Evolutionary conservation across 2,329 filamentous ascomycete species (phyloP), one percentile per base, ranked within the genome.

Genomic region (Clarireedia paspali): DNA sequence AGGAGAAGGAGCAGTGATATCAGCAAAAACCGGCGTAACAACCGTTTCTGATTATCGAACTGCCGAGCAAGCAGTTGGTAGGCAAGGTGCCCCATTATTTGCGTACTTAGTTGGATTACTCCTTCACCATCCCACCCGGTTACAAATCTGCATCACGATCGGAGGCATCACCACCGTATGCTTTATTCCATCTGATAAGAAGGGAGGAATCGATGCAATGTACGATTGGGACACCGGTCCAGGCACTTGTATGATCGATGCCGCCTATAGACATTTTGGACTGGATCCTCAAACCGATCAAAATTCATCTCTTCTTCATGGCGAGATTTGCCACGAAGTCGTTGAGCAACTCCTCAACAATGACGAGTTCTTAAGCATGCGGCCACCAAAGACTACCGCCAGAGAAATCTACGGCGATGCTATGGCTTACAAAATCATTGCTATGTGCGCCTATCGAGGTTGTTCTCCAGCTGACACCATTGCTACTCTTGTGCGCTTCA

Each of bases 211-310:
- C 26, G 67, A 68, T 39, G 65, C 65, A 10, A 68, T 69, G 64
- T 68, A 68, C 34, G 66, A 69, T 48, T 69, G 67, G 67, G 67
- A 69, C 48, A 65, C 65, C 5, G 67, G 67, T 3, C 67, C 67
- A 44, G 67, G 67, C 24, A 68, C 64, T 3, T 64, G 53, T 10
- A 65, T 70, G 53, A 66, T 69, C 34, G 66, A 68, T 54, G 61
- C 63, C 3, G 65, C 65, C 4, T 64, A 67, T 47, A 63, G 65
- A n/a, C 59, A 63, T 45, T 68, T 65, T 34, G 65, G 66, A 12
- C 56, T 66, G 30, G 66, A 68, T 48, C 65, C 66, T 7, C 60
- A 63, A n/a, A 60, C 50, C 6, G 62, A 66, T 26, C 63, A 66
- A 58, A 56, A 50, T 20, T 60, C 60, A 3, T 60, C 59, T 4